Base-by-base conservation (phyloP, 2,329 filamentous ascomycete species). In the Bipolaris oryzae region DNA sequence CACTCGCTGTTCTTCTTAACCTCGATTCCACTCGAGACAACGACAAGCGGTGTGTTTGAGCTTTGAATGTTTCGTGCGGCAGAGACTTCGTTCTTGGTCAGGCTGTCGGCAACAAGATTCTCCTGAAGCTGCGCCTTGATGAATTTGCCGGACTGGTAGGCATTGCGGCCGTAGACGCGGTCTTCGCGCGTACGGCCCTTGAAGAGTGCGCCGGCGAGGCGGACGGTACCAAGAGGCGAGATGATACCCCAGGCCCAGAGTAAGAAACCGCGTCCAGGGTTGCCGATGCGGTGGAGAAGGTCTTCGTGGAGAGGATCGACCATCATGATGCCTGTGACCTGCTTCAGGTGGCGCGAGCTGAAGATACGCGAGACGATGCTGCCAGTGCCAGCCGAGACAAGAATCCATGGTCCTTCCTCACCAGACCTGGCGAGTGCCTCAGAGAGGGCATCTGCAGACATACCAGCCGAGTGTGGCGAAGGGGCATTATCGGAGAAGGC, bases 91-190 rank as follows among this genome's bases (percentile, higher is more conserved):
- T 90, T 90, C 74, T 88, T 89, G 13, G 92, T 92, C 64, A 98
- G 86, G 0, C 90, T 91, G 63, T 88, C 85, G 0, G 93, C 93
- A 31, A 97, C 92, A 1, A 98, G 82, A 63, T 89, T 94, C 79
- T 99, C 95, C 77, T 99, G 95, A 53, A 99, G 82, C 77, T 93
- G 91, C 4, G 92, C 90, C 74, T 96, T 96, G 75, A 97, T 89
- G 74, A 86, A 89, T 74, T 93, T 96, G 59, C 90, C 91, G 21
- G 83, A 84, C 76, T 96, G 91, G 71, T 92, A 89, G 0, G 92
- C 87, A 5, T 87, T 86, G 42, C 86, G 84, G 11, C 95, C 95
- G 76, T 90, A 96, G 10, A 96, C 87, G 9, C 95, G 89, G 74
- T 98, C 94, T 72, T 89, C 86, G 35, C 90, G 87, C 1, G 84